Evolutionary conservation across 2,329 filamentous ascomycete genomes (phyloP), one percentile per base, ranked within the genome.

Genomic region (Penicillium sp.): DNA sequence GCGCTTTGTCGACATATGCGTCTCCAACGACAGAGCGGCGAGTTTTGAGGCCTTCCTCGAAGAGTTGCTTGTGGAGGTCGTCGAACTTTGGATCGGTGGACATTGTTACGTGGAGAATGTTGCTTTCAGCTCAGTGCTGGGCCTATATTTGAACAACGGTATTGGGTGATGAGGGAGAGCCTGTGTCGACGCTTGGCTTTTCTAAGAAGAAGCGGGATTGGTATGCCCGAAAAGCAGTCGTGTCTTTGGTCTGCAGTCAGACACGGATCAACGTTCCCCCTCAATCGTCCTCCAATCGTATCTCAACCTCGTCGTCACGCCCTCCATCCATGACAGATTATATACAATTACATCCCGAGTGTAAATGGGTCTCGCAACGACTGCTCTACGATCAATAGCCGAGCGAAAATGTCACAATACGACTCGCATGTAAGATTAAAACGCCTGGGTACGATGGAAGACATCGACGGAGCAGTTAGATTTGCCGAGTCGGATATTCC

Each of bases 11-110:
- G 48, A 87, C 84, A 58, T 86, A 85, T 35, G 76, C 74, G 49
- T 83, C 74, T n/a, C 84, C 84, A 13, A 83, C 78, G 8, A 87
- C 84, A 54, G 76, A 75, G 46, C 79, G 76, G 31, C 84, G 81
- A 63, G 84, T 79, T 61, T 81, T 76, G 49, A 87, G 73, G 31
- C 84, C 84, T 57, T 81, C 77, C 6, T 83, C 79, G 69, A 83
- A 87, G 41, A 86, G 75, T 44, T 78, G 70, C 59, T 81, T 78
- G 70, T 85, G 77, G n/a, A 58, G 56, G 2, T 68, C 68, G 40
- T 74, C 67, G 61, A 72, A 68, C 28, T 73, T 72, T 1, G 72
- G 68, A 48, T 74, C 69, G 52, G 68, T 69, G 30, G 52, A 48
- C 48, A 54, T 54, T 24, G 33, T 13, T 40, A 4, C 4, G 20